Evolutionary conservation across 2,329 filamentous ascomycete species (phyloP), one percentile per base, ranked within the genome.

Genomic region (Didymella arachidicola): DNA sequence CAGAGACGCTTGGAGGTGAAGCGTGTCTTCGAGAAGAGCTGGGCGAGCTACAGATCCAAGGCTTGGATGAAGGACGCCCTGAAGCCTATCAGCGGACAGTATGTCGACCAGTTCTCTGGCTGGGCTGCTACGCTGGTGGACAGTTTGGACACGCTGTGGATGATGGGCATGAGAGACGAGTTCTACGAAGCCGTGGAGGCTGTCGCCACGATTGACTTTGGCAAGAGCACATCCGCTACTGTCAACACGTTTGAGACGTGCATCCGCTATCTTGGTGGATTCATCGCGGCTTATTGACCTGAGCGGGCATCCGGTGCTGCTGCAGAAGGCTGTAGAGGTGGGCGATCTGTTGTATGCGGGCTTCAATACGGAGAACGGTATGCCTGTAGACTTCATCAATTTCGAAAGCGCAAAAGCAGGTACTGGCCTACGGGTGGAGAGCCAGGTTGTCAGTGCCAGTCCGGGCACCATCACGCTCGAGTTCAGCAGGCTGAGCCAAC

Each of bases 211-310:
- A 94, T 97, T 57, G 92, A 97, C 76, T 97, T 97, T 68, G 95
- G 91, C 2, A 89, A 85, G 11, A 89, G 86, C 27, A 77, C 81
- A 14, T 82, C 88, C 47, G 73, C 78, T 36, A 86, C 90, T 46
- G 95, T 97, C 44, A 93, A 92, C n/a, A 83, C 96, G 7, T 97
- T 97, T 68, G 93, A 97, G 78, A 96, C 93, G 0, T 91, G 89
- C 11, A 97, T 97, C 71, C 87, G 93, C 48, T 97, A 97, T 67
- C 82, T 97, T 1, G 93, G 93, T 30, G 93, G 93, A 1, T 80
- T 97, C 46, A 72, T 97, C 42, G 89, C 88, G 36, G 93, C 93
- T 11, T 97, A 95, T 73, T 73, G 93, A 97, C 78, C 82, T 97
- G 54, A 93, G 90, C 52, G 90, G 86, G 61, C 89, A 96, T 71